phyloP scores from a whole-genome alignment of 1,139 yeast genomes.

The Casaregolazyma suthepensis region DNA sequence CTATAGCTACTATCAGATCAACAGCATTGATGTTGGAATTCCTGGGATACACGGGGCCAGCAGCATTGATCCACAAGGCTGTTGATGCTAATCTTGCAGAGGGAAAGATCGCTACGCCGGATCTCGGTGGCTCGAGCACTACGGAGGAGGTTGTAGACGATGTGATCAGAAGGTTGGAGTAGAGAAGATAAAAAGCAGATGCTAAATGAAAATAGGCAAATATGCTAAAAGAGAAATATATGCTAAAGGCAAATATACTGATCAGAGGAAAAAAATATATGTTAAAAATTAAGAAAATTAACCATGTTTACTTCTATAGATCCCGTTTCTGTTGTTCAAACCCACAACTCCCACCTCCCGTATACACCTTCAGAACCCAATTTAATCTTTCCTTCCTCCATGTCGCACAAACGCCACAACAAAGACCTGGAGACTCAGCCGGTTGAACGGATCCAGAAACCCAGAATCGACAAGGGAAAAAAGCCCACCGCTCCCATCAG shows the following conservation, averaged over 20 bases:
- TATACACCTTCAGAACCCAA: not conserved
- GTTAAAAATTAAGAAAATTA: no score
- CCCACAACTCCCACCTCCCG: no score
- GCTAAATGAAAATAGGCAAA: not conserved
- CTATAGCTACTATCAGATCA: conserved; percentile 95
- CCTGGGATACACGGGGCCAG: conserved; percentile 86
- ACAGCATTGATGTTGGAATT: conserved; percentile 96
- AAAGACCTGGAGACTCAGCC: not conserved
- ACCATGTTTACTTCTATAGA: not conserved
- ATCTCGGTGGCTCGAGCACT: conserved; percentile 81
- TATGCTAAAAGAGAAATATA: no score
- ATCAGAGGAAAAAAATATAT: no score
- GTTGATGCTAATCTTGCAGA: conserved; percentile 89
- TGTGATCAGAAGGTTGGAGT: conserved; percentile 49
- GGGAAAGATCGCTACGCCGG: conserved; percentile 82
- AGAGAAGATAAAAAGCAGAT: not conserved
- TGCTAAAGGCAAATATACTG: not conserved
- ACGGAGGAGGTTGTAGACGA: conserved; percentile 86
- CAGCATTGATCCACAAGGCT: conserved; percentile 87
- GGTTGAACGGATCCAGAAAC: not conserved
- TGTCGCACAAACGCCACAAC: not conserved
- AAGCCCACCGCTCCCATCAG: not conserved
- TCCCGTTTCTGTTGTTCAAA: not conserved
- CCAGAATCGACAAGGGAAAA: not conserved
- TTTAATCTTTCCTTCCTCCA: not conserved